Conservation (phyloP, 805 yeast genomes). For the Hanseniaspora jakobsenii region DNA sequence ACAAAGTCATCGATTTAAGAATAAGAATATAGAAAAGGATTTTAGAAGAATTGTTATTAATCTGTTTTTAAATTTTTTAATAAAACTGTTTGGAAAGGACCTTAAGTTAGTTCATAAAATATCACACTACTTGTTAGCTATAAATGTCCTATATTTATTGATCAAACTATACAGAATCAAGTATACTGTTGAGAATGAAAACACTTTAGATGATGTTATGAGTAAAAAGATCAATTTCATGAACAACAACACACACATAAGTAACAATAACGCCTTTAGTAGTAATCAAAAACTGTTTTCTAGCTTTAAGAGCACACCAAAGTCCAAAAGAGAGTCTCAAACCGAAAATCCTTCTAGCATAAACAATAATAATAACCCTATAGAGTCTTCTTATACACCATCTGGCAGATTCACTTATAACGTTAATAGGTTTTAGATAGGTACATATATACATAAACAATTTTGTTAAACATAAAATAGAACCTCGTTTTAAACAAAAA, state of each 20-base stretch:
- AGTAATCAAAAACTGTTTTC: too few species aligned
- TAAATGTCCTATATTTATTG: not conserved
- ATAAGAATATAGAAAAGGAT: conserved; percentile 9
- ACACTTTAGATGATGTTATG: not conserved
- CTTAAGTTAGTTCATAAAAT: too few species aligned
- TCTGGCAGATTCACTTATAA: conserved; percentile 27
- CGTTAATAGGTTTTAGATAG: conserved; percentile 21
- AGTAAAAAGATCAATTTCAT: too few species aligned
- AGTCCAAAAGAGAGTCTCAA: not conserved
- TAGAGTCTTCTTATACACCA: conserved; percentile 25
- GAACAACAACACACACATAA: too few species aligned
- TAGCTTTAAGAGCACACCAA: conserved; percentile 10
- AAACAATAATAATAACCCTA: not conserved
- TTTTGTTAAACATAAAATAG: too few species aligned
- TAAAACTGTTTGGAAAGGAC: not conserved
- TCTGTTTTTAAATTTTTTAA: not conserved
- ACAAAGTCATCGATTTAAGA: too few species aligned
- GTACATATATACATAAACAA: conserved; percentile 1
- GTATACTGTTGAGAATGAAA: not conserved
- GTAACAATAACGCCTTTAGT: too few species aligned
- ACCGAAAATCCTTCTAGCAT: too few species aligned
- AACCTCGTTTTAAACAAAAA: too few species aligned
- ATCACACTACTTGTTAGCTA: too few species aligned
- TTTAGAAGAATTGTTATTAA: conserved; percentile 3
- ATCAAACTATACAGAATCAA: not conserved